Evolutionary conservation across 2,329 filamentous ascomycete species (phyloP).

Genomic region (Gremmenia infestans): DNA sequence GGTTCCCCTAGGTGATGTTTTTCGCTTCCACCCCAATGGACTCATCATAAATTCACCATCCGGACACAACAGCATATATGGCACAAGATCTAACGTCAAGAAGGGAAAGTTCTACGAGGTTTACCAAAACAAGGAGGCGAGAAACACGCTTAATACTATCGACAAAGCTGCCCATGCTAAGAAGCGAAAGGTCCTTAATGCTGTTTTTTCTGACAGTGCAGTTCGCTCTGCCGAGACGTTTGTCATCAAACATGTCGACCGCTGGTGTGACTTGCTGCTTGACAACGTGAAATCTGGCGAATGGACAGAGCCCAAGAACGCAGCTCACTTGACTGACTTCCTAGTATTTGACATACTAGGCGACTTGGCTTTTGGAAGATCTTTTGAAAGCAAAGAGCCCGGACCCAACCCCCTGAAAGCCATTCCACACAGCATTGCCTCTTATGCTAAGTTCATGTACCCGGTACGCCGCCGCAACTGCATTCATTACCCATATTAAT

Average conservation of each 20-base stretch:
- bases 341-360: constrained; percentile 2
- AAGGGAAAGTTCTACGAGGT: constrained; percentile 10
- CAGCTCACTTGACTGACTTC: background rate
- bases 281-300: constrained; percentile 1
- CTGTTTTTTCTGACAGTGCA: constrained; percentile 9
- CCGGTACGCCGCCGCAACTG: background rate
- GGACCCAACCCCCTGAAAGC: background rate
- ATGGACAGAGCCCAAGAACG: constrained; percentile 8
- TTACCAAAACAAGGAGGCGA: background rate
- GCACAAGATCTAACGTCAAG: constrained; percentile 6
- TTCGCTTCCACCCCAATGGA: constrained; percentile 7
- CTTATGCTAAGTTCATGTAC: constrained; percentile 2
- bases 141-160: constrained; percentile 4
- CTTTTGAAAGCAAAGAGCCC: constrained; percentile 3
- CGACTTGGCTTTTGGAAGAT: background rate
- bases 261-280: constrained; percentile 10
- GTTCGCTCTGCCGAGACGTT: constrained; percentile 7
- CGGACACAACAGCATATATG: constrained; percentile 8
- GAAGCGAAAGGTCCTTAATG: constrained; percentile 8
- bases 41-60: constrained; percentile 9
- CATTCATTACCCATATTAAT: background rate
- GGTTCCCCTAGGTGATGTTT: background rate
- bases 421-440: constrained; percentile 3
- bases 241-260: constrained; percentile 12
- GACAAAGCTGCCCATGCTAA: constrained; percentile 7